These are phyloP conservation scores for Mangifera indica DNA, from an alignment of 345 rosid genomes.

Conservation along the genomic window DNA sequence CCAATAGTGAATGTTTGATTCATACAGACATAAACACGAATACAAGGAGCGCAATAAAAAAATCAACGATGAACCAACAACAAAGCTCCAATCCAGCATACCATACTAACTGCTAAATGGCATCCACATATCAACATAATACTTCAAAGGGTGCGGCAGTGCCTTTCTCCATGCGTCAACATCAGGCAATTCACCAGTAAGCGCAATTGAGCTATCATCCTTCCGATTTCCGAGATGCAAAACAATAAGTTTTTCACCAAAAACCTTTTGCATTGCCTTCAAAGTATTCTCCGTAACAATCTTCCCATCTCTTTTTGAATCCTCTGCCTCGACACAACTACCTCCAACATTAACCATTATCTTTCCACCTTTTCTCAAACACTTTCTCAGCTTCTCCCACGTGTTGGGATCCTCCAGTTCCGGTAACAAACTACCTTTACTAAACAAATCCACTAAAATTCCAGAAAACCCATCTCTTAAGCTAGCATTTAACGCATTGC, in stretches of 20 bases:
- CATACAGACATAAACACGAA: conserved; percentile 11
- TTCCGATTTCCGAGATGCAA: conserved; percentile 49
- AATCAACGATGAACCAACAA: neutral
- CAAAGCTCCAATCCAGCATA: neutral
- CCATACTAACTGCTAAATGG: conserved; percentile 34
- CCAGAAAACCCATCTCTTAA: conserved; percentile 60
- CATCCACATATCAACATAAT: conserved; percentile 68
- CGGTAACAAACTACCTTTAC: conserved; percentile 64
- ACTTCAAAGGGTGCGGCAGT: conserved; percentile 43
- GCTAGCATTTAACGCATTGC: conserved; percentile 58
- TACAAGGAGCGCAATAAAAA: neutral
- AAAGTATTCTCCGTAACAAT: conserved; percentile 68
- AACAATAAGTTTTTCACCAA: conserved; percentile 50
- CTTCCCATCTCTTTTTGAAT: conserved; percentile 58
- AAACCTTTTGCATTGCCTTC: conserved; percentile 61
- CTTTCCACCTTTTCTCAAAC: conserved; percentile 69
- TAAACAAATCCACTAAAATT: conserved; percentile 65
- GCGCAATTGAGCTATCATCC: conserved; percentile 72
- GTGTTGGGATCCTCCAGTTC: conserved; percentile 83
- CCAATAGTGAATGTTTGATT: neutral
- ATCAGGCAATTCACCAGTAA: conserved; percentile 67
- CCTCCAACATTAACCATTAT: conserved; percentile 70
- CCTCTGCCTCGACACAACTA: conserved; percentile 71
- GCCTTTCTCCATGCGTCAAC: conserved; percentile 55
- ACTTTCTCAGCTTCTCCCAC: conserved; percentile 55